Conservation (phyloP, 805 yeast species). For the Candida parachauliodes region DNA sequence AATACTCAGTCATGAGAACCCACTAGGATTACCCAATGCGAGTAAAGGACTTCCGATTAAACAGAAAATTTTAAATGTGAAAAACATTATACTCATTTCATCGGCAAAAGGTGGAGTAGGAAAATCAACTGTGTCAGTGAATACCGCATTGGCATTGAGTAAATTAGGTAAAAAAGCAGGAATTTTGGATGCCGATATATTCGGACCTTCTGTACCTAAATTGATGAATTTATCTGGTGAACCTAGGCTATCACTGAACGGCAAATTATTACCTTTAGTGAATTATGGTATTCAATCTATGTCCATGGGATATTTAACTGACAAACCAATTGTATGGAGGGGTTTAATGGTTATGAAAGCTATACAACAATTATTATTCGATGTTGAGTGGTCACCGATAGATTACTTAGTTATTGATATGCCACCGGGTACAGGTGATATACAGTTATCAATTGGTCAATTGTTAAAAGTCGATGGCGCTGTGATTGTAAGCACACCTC, state of each 20-base stretch:
- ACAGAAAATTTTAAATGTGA: conserved; percentile 56
- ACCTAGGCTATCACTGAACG: conserved; percentile 51
- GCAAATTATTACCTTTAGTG: conserved; percentile 59
- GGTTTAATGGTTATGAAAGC: conserved; percentile 88
- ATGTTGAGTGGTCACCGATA: conserved; percentile 67
- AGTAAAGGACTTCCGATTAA: conserved; percentile 51
- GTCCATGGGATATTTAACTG: conserved; percentile 86
- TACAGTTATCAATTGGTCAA: conserved; percentile 79
- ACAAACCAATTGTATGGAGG: conserved; percentile 77
- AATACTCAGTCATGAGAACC: conserved; percentile 30
- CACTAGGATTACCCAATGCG: conserved; percentile 35
- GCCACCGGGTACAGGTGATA: conserved; percentile 94
- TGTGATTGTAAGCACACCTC: conserved; percentile 80
- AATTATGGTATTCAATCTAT: conserved; percentile 78
- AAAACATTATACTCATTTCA: conserved; percentile 59
- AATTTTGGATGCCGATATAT: conserved; percentile 73
- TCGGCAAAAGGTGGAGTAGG: conserved; percentile 85
- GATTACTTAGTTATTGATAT: conserved; percentile 74
- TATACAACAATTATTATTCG: conserved; percentile 75
- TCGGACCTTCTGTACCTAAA: conserved; percentile 82
- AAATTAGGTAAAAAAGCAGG: conserved; percentile 57
- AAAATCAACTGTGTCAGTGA: conserved; percentile 69
- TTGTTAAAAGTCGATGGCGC: conserved; percentile 76
- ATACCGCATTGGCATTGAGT: conserved; percentile 62
- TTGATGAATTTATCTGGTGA: conserved; percentile 67